Percentiles rank a stretch among this genome's conserved stretches.
These are phyloP conservation scores for Albizia julibrissin DNA, from an alignment of 306 rosid genomes.

Conservation along the genomic window DNA sequence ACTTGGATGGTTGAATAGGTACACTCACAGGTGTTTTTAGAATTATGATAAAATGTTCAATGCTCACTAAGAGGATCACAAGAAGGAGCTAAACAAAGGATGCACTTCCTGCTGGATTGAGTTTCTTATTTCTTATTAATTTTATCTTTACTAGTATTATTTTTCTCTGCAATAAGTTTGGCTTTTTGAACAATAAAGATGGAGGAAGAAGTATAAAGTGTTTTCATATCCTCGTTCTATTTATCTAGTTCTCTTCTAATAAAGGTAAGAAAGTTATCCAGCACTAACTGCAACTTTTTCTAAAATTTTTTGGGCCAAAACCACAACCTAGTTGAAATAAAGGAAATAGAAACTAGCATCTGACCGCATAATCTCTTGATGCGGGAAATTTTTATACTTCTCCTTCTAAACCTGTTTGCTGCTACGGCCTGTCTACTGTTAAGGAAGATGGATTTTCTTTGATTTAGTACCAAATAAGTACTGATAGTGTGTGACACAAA, in stretches of 20 bases:
- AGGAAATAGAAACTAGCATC: neutral
- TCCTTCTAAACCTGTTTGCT: neutral
- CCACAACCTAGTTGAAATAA: conserved; percentile 6
- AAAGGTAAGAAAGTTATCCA: neutral
- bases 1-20: too few species aligned
- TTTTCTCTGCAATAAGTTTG: too few species aligned
- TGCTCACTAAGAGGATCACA: too few species aligned
- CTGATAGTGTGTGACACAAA: neutral
- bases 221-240: conserved; percentile 8
- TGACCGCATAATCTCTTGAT: conserved; percentile 1
- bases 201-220: neutral
- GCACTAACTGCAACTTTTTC: neutral
- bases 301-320: neutral
- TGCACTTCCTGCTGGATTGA: too few species aligned
- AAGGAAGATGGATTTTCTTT: neutral
- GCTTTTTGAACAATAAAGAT: neutral
- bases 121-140: too few species aligned
- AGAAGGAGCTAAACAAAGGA: too few species aligned
- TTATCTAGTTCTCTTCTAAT: neutral
- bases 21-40: too few species aligned
- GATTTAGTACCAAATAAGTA: neutral
- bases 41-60: too few species aligned
- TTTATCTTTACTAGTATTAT: too few species aligned
- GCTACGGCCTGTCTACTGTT: neutral
- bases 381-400: neutral